Conservation (phyloP, 2,329 filamentous ascomycete genomes). For the Arthroderma sp. region DNA sequence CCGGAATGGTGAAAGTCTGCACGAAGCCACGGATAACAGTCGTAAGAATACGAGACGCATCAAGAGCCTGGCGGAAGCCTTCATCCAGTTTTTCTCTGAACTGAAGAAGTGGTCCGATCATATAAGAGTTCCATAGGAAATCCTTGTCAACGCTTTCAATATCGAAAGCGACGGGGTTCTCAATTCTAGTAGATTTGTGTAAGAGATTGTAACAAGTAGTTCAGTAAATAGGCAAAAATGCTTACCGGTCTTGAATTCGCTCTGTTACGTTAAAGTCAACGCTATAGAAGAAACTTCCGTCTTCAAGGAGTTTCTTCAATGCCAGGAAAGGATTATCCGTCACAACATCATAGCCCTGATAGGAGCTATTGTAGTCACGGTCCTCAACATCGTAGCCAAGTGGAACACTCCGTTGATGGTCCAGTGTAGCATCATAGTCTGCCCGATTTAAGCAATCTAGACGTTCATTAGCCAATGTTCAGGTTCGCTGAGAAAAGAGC, state of each 20-base stretch:
- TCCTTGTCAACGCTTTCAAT: conserved; percentile 86
- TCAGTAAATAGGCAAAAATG: neutral
- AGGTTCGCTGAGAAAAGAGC: conserved; percentile 3
- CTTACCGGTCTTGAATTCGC: conserved; percentile 71
- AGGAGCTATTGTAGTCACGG: conserved; percentile 35
- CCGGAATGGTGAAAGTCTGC: conserved; percentile 70
- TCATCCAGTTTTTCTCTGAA: conserved; percentile 72
- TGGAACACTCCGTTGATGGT: conserved; percentile 33
- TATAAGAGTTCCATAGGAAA: conserved; percentile 96
- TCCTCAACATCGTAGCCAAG: conserved; percentile 45
- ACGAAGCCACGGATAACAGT: conserved; percentile 92
- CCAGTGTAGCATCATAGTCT: conserved; percentile 66
- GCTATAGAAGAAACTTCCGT: conserved; percentile 95
- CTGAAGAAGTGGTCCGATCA: conserved; percentile 84
- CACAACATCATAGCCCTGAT: conserved; percentile 53
- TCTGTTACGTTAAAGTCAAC: conserved; percentile 97
- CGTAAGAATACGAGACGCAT: conserved; percentile 75
- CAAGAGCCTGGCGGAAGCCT: conserved; percentile 64
- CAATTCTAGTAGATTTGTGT: conserved; percentile 39
- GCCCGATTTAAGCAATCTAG: conserved; percentile 73
- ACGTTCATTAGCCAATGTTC: conserved; percentile 7
- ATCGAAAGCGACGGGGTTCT: conserved; percentile 66
- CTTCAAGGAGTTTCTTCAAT: conserved; percentile 79
- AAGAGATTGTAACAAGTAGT: conserved; percentile 8
- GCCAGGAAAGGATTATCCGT: conserved; percentile 82